These are phyloP conservation scores for Chaetomium sp. DNA, from an alignment of 2,329 filamentous ascomycete genomes.

Conservation along the genomic window DNA sequence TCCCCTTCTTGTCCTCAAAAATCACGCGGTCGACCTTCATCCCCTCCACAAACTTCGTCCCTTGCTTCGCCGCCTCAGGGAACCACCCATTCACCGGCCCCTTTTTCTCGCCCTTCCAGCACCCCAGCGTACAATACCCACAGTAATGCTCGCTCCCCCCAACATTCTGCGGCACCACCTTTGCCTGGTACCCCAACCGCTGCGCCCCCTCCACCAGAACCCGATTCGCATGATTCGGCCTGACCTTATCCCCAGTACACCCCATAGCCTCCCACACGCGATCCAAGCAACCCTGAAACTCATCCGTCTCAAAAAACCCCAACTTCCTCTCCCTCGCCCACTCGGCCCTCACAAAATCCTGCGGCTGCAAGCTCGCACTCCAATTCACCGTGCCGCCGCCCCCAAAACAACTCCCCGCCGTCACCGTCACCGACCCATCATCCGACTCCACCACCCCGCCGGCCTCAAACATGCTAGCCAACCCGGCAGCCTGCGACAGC, in stretches of 20 bases:
- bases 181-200: slow-evolving; percentile 71
- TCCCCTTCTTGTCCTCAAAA: slow-evolving; percentile 61
- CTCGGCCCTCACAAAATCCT: slow-evolving; percentile 75
- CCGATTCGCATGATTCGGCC: slow-evolving; percentile 72
- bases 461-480: slow-evolving; percentile 68
- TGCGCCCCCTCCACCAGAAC: slow-evolving; percentile 73
- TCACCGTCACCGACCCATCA: slow-evolving; percentile 60
- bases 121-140: slow-evolving; percentile 64
- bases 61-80: slow-evolving; percentile 74
- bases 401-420: slow-evolving; percentile 75
- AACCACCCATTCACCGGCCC: slow-evolving; percentile 77
- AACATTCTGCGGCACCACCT: slow-evolving; percentile 76
- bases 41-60: slow-evolving; percentile 82
- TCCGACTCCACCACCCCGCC: slow-evolving; percentile 60
- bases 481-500: slow-evolving; percentile 66
- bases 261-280: slow-evolving; percentile 79
- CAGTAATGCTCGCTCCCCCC: slow-evolving; percentile 74
- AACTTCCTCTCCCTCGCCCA: slow-evolving; percentile 71
- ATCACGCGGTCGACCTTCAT: slow-evolving; percentile 71
- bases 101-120: slow-evolving; percentile 71
- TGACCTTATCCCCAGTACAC: slow-evolving; percentile 64
- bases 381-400: slow-evolving; percentile 90
- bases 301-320: slow-evolving; percentile 70
- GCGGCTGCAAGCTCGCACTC: slow-evolving; percentile 67
- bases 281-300: slow-evolving; percentile 79